These are phyloP conservation scores for Acer campestre DNA, from an alignment of 345 rosid genomes.

Conservation along the genomic window DNA sequence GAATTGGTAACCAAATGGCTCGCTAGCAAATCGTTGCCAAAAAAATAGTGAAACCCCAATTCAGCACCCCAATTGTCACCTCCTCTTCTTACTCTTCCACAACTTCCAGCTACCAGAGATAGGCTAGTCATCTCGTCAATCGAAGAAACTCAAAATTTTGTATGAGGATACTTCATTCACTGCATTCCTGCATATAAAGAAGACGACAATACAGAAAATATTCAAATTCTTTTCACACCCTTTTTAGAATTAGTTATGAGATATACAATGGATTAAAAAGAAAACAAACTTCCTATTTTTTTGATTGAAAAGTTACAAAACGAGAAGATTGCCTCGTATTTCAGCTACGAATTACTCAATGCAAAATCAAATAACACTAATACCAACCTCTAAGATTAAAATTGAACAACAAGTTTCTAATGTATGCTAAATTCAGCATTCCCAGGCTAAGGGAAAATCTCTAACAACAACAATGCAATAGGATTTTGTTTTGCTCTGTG, in stretches of 20 bases:
- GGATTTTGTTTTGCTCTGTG: too few relatives aligned
- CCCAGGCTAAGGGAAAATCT: too few relatives aligned
- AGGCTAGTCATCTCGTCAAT: conserved; percentile 24
- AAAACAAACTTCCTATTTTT: not conserved
- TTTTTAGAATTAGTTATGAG: not conserved
- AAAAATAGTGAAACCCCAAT: conserved; percentile 21
- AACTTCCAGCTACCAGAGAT: conserved; percentile 31
- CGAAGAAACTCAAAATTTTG: conserved; percentile 4
- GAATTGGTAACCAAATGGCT: conserved; percentile 15
- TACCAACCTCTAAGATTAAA: too few relatives aligned
- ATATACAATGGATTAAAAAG: not conserved
- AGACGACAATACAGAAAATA: not conserved
- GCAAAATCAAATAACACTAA: too few relatives aligned
- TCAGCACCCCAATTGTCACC: conserved; percentile 19
- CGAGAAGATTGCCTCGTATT: too few relatives aligned
- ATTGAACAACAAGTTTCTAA: not conserved
- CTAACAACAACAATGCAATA: not conserved
- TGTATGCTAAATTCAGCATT: not conserved
- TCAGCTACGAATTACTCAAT: too few relatives aligned
- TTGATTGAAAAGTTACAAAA: not conserved
- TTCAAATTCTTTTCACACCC: not conserved
- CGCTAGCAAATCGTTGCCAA: conserved; percentile 23
- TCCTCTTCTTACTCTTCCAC: conserved; percentile 24
- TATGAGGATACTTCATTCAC: conserved; percentile 14
- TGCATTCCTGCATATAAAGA: conserved; percentile 3